Conservation (phyloP, 306 rosid genomes). For the Argentina anserina region DNA sequence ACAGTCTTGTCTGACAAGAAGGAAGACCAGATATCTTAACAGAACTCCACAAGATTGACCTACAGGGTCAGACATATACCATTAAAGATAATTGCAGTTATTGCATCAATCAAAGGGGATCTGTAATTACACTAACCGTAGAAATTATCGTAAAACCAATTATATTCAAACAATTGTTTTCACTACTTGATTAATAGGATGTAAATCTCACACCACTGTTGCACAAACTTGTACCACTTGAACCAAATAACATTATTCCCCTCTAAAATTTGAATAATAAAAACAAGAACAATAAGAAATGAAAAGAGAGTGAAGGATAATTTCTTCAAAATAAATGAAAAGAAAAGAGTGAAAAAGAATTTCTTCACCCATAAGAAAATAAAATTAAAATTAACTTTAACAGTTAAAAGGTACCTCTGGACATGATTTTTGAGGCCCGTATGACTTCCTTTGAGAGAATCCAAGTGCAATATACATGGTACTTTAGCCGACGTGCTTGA, state of each 20-base stretch:
- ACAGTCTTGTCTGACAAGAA: not conserved
- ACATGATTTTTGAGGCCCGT: conserved; percentile 79
- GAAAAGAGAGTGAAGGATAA: not conserved
- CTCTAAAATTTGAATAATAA: not conserved
- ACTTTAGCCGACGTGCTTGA: conserved; percentile 46
- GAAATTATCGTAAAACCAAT: not conserved
- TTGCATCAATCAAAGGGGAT: not conserved
- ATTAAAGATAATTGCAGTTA: not conserved
- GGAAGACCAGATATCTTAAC: not conserved
- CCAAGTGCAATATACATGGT: conserved; percentile 94
- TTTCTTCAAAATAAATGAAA: not conserved
- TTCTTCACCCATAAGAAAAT: not conserved
- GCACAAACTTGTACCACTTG: conserved; percentile 1
- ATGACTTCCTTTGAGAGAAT: conserved; percentile 92
- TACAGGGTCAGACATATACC: not conserved
- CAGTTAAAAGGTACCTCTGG: conserved; percentile 63
- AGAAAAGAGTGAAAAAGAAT: not conserved
- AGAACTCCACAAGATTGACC: not conserved
- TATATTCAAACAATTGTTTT: not conserved
- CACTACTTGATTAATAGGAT: not conserved
- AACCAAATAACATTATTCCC: not conserved
- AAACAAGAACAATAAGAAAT: not conserved
- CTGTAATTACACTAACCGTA: not conserved
- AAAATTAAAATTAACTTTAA: conserved; percentile 13
- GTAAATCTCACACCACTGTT: not conserved